Base-by-base conservation (phyloP, 2,329 filamentous ascomycete genomes). In the Colletotrichum horii region DNA sequence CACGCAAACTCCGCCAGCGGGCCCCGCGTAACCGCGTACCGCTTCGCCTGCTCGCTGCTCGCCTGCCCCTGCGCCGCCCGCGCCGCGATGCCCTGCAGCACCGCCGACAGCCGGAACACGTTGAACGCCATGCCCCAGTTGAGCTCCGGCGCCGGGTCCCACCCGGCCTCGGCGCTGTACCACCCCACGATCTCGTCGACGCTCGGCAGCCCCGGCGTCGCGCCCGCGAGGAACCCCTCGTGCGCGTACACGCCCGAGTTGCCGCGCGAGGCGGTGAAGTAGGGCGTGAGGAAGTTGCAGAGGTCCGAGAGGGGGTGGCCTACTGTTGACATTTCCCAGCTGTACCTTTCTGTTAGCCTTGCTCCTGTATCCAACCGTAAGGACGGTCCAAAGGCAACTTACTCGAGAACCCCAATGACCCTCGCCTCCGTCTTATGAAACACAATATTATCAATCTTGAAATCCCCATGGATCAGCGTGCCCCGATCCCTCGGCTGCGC, bases 291-390 rank as follows among this genome's bases (percentile, higher is more conserved):
- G 22, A 98, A 88, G 85, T 98, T 98, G 83, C 93, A 93, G 55
- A 98, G 88, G 83, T 99, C 97, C 8, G 94, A 96, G 26, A 98
- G 90, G 2, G 97, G 97, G 83, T 99, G 96, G n/a, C 97, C 97
- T 70, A 98, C 93, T 0, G 97, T 98, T 43, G 95, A 96, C 95
- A 99, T 98, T 87, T 98, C 97, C 96, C 96, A 98, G 86, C 90
- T 92, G 80, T 81, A 48, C 14, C 15, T 34, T 36, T 8, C 16
- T 34, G 32, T 34, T 34, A 34, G 32, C 32, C 9, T 30, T 30
- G 6, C 15, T 22, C 55, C 5, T 52, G 38, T 22, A 12, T 24
- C n/a, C 8, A n/a, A 3, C 14, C 34, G n/a, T 34, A 14, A 36
- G 34, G 6, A 16, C 15, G 0, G 36, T 43, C 9, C 16, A 19